Conservation (phyloP, 345 rosid genomes). For the Dipteronia sinensis region DNA sequence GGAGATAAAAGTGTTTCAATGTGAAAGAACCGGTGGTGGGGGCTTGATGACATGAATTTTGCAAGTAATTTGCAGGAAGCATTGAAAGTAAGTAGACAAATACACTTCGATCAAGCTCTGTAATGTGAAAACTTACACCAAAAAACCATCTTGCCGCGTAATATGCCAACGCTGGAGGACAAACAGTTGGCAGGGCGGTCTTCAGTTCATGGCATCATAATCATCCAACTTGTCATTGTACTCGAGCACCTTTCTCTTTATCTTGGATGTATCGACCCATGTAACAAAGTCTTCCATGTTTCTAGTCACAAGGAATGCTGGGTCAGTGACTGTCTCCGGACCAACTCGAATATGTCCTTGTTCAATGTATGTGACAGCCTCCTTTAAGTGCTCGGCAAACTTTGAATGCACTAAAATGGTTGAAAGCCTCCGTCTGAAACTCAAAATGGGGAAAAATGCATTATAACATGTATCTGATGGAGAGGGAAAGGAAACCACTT, state of each 20-base stretch:
- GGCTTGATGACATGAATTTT: conserved; percentile 13
- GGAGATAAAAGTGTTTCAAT: too few relatives aligned
- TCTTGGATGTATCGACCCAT: conserved; percentile 96
- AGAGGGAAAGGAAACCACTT: neutral
- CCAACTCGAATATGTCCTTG: conserved; percentile 97
- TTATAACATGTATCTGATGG: too few relatives aligned
- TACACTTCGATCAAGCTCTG: too few relatives aligned
- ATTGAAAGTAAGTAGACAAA: conserved; percentile 42
- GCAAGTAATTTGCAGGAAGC: conserved; percentile 84
- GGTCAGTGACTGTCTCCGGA: conserved; percentile 82
- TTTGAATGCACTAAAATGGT: conserved; percentile 64
- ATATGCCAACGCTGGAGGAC: neutral
- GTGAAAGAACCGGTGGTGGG: conserved; percentile 22
- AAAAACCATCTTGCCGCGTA: too few relatives aligned
- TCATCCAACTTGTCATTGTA: conserved; percentile 89
- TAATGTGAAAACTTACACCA: too few relatives aligned
- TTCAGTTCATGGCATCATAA: conserved; percentile 70
- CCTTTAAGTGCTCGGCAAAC: conserved; percentile 87
- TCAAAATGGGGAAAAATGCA: neutral
- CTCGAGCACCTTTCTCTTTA: conserved; percentile 75
- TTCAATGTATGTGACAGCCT: conserved; percentile 90
- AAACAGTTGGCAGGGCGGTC: neutral
- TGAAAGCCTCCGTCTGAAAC: conserved; percentile 75
- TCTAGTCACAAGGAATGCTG: conserved; percentile 85
- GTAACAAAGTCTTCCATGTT: conserved; percentile 94